Base-by-base conservation (phyloP, 2,329 filamentous ascomycete genomes). In the Cadophora sp. region DNA sequence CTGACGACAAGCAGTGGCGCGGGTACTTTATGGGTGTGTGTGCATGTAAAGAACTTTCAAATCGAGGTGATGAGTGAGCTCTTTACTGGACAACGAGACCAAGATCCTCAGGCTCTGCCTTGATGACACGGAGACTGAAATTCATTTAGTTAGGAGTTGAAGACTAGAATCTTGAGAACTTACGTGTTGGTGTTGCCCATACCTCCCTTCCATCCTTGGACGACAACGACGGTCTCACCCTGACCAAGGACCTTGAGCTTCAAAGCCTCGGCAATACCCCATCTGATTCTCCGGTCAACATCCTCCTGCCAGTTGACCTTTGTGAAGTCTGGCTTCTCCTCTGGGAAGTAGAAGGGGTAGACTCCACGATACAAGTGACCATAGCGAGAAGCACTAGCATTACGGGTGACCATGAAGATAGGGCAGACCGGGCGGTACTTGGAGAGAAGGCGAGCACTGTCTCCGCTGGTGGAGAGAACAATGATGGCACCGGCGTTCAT, bases 361-460 rank as follows among this genome's bases (percentile, higher is more conserved):
- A 99, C 95, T 76, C 96, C 96, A 79, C 96, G 95, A 85, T 97
- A 98, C 80, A 99, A 83, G 81, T 99, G 96, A 73, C 89, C 91
- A 82, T 96, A 98, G 82, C 96, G 88, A 68, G 94, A 91, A 62
- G 96, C 93, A 72, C 87, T 89, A 59, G 89, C 83, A 80, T 91
- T 97, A 76, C 96, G 91, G 72, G 95, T 97, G 72, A 99, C 92
- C 95, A 98, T 98, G 86, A 99, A 95, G 83, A 99, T 97, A 75
- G 96, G 96, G 88, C 95, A 98, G 72, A 98, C 94, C 61, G 96
- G 96, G 78, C 96, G 92, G 85, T 97, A 99, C 86, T 99, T 99
- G 84, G 95, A 97, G 73, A 98, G 86, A 70, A 98, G 90, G 77
- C 96, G 94, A 68, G 96, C 96, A 73, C 95, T 97, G 78, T 93